These are phyloP conservation scores for Cyberlindnera saturnus DNA, from an alignment of 805 yeast genomes.

Conservation along the genomic window DNA sequence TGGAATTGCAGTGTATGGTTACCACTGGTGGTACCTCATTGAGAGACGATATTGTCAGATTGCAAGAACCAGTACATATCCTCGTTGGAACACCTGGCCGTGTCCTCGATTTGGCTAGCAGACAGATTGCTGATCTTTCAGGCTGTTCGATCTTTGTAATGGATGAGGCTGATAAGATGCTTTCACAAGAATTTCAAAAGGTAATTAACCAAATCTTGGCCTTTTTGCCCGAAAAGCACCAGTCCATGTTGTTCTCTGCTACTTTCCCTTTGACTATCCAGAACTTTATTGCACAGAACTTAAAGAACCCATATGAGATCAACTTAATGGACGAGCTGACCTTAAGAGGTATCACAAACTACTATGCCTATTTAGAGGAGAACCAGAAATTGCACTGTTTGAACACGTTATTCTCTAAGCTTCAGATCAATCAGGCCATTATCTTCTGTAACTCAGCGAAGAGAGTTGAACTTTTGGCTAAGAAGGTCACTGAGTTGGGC, in stretches of 20 bases:
- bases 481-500: slow-evolving; percentile 92
- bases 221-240: slow-evolving; percentile 75
- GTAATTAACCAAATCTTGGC: slow-evolving; percentile 81
- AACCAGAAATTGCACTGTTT: slow-evolving; percentile 93
- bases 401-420: slow-evolving; percentile 88
- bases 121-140: slow-evolving; percentile 80
- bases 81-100: slow-evolving; percentile 98
- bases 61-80: slow-evolving; percentile 89
- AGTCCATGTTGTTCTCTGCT: slow-evolving; percentile 86
- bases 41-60: slow-evolving; percentile 89
- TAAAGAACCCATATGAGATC: slow-evolving; percentile 89
- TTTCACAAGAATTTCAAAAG: slow-evolving; percentile 81
- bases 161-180: slow-evolving; percentile 99
- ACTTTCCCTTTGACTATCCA: slow-evolving; percentile 95
- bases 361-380: slow-evolving; percentile 97
- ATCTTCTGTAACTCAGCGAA: slow-evolving; percentile 96
- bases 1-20: slow-evolving; percentile 91
- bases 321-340: slow-evolving; percentile 97
- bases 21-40: slow-evolving; percentile 96
- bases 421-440: slow-evolving; percentile 93
- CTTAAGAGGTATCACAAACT: slow-evolving; percentile 92
- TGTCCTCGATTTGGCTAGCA: slow-evolving; percentile 87
- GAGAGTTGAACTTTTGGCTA: slow-evolving; percentile 92
- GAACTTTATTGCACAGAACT: slow-evolving; percentile 84
- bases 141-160: slow-evolving; percentile 84